Evolutionary conservation across 345 rosid genomes (phyloP), one percentile per base, ranked within the genome.

Genomic region (Acer saccharum): DNA sequence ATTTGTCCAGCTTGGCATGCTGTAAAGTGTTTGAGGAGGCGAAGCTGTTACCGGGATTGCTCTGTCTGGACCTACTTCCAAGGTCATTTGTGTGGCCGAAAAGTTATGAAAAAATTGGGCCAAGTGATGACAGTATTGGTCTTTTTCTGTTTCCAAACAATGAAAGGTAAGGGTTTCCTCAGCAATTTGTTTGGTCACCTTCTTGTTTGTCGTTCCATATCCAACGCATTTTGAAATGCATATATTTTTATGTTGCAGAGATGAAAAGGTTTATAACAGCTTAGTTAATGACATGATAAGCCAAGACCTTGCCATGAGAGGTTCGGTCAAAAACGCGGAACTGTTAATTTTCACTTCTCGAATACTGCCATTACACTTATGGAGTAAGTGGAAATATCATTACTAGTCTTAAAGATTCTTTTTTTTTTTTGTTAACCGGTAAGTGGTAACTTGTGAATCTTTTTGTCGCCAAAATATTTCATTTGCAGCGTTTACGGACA

Each of bases 1-100:
- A 94, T 82, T 21, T 92, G 76, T 94, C 98, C 54, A 74, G 64
- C 75, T 75, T 88, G 55, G 97, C 98, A n/a, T 86, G 92, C 83
- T 23, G 32, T 66, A 80, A 16, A 82, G 98, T 81, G 25, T 52
- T 74, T 43, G 87, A 85, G 44, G 87, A 74, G 65, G 91, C 93
- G 44, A 80, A 73, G 20, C 81, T 82, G 44, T 81, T 92, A 29
- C 86, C 87, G 3, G 27, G 32, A 17, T 46, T 62, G 48, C 90
- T 92, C 52, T 76, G 71, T 77, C 78, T 86, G 25, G 92, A 89
- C 63, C 79, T 94, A 81, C 78, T 80, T 79, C 89, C 90, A 0
- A 88, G 87, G 80, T 75, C 73, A 35, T 35, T 68, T n/a, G 77
- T 86, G 52, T 91, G 98, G 97, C 98, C 97, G 1, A 85, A 82